Conservation (phyloP, 805 yeast genomes). For the Wickerhamomyces sydowiorum region DNA sequence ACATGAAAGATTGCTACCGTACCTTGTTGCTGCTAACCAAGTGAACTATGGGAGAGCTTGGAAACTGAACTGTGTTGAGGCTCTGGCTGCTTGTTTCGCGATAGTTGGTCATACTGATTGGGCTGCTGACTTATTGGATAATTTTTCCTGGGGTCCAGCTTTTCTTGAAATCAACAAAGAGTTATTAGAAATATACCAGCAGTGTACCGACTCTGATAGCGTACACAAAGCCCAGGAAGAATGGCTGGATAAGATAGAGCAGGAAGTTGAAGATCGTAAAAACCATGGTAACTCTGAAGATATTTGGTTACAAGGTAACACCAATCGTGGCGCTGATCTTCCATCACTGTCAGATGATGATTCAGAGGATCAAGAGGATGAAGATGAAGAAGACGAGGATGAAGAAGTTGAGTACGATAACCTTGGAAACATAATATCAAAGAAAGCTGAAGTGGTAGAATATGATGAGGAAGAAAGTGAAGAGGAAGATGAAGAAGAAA, state of each 20-base stretch:
- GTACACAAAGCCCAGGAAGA: conserved; percentile 65
- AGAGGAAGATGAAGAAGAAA: conserved; percentile 3
- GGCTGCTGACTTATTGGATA: conserved; percentile 71
- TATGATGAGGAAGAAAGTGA: conserved; percentile 7
- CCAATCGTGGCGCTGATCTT: conserved; percentile 43
- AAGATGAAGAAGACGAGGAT: conserved; percentile 15
- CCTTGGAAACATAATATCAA: conserved; percentile 19
- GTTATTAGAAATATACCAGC: conserved; percentile 63
- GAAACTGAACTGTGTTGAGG: conserved; percentile 95
- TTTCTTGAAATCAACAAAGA: conserved; percentile 81
- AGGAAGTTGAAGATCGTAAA: conserved; percentile 59
- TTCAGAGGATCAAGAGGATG: conserved; percentile 20
- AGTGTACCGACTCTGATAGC: conserved; percentile 77
- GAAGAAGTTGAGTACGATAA: conserved; percentile 21
- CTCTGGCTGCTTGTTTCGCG: conserved; percentile 94
- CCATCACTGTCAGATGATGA: conserved; percentile 21
- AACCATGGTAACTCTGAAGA: conserved; percentile 48
- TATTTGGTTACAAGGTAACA: conserved; percentile 75
- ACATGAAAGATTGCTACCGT: conserved; percentile 82
- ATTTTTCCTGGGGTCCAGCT: conserved; percentile 92
- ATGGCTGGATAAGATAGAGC: conserved; percentile 66
- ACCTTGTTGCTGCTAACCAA: conserved; percentile 92
- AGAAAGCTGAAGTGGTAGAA: conserved; percentile 5
- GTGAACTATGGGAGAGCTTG: conserved; percentile 97
- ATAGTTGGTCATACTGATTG: conserved; percentile 87